phyloP scores from a whole-genome alignment of 495 filamentous ascomycete species.

The Neurospora sp. region DNA sequence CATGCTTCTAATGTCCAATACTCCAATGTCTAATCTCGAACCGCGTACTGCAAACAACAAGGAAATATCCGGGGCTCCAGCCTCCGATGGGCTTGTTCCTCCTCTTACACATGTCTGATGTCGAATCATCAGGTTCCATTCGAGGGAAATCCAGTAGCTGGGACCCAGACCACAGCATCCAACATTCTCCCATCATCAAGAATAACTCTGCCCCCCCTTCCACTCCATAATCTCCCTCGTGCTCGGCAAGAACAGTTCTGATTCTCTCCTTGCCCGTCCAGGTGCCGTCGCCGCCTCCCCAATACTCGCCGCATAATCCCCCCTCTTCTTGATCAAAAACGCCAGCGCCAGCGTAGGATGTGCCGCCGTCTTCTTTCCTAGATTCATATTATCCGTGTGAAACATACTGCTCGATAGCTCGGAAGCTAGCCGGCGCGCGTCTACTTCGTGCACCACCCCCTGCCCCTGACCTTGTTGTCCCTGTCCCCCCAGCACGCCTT shows the following conservation, averaged over 20 bases:
- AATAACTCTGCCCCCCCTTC: conserved; percentile 9
- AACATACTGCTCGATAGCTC: conserved; percentile 19
- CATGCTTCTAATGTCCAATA: neutral
- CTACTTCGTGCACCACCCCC: conserved; percentile 8
- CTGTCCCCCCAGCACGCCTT: neutral
- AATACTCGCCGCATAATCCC: conserved; percentile 13
- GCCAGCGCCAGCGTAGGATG: conserved; percentile 22
- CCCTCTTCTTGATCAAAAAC: conserved; percentile 20
- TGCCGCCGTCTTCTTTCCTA: conserved; percentile 5
- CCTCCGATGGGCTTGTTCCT: neutral
- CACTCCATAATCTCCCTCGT: conserved; percentile 25
- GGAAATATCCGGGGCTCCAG: neutral
- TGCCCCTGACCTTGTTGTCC: neutral
- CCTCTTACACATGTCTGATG: neutral
- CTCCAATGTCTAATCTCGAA: neutral
- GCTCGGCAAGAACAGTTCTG: conserved; percentile 16
- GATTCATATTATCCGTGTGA: conserved; percentile 9
- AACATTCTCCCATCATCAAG: neutral
- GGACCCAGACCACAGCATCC: too few species aligned
- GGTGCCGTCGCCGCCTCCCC: neutral
- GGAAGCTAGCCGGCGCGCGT: conserved; percentile 15
- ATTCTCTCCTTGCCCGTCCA: conserved; percentile 1
- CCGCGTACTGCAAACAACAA: neutral
- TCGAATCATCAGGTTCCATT: neutral
- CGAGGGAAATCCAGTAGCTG: too few species aligned